These are phyloP conservation scores for Urostyla sp. DNA, from an alignment of 73 alveolate genomes.

Conservation along the genomic window DNA sequence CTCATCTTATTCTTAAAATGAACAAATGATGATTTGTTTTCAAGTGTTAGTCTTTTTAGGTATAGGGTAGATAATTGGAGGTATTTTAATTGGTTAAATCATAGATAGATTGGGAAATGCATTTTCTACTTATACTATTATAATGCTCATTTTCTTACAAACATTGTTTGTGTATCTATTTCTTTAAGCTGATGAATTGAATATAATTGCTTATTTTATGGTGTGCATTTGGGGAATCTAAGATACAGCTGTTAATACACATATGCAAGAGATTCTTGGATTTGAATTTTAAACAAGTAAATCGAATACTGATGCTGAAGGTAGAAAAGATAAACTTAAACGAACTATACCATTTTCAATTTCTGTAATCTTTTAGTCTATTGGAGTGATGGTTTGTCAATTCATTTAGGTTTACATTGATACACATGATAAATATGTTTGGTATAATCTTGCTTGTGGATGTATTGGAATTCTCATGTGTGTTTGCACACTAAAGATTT, in stretches of 20 bases:
- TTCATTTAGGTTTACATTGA: no score
- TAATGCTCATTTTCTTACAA: neutral
- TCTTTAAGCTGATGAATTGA: neutral
- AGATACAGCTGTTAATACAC: slow-evolving; percentile 54
- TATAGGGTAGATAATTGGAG: slow-evolving; percentile 36
- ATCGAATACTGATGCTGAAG: no score
- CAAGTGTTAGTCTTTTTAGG: slow-evolving; percentile 41
- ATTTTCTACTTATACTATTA: slow-evolving; percentile 10
- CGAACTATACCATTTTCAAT: no score
- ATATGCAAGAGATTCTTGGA: slow-evolving; percentile 33
- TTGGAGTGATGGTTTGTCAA: no score
- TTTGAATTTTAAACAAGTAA: no score
- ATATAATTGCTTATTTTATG: slow-evolving; percentile 32
- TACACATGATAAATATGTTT: no score
- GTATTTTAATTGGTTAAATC: slow-evolving; percentile 45
- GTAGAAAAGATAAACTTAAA: no score
- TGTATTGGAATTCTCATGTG: no score
- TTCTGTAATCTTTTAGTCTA: no score
- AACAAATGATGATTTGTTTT: neutral
- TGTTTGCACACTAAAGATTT: no score
- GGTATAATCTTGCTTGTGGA: no score
- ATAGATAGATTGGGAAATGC: slow-evolving; percentile 35
- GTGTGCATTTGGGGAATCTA: slow-evolving; percentile 50
- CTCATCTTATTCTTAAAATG: no score
- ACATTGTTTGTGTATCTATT: slow-evolving; percentile 30